Evolutionary conservation across 2,329 filamentous ascomycete genomes (phyloP).

Genomic region (Clonostachys rosea): DNA sequence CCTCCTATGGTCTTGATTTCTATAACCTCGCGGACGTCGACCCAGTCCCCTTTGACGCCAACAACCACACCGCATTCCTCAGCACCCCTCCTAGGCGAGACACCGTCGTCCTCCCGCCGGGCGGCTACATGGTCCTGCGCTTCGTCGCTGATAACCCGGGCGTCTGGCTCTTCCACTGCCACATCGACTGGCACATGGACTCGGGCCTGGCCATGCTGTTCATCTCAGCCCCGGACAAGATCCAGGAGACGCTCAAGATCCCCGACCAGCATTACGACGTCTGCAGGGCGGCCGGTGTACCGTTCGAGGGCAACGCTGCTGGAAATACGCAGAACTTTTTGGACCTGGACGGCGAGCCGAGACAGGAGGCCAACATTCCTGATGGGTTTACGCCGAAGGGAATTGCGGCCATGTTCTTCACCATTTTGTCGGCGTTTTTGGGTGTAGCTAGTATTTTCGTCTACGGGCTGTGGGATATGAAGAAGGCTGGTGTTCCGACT

Average conservation of each 20-base stretch:
- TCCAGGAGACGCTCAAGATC: slow-evolving; percentile 31
- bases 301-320: slow-evolving; percentile 52
- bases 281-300: slow-evolving; percentile 29
- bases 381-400: not conserved
- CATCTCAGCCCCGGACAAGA: slow-evolving; percentile 16
- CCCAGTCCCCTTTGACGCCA: no score
- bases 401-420: slow-evolving; percentile 2
- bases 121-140: slow-evolving; percentile 43
- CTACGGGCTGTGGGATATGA: no score
- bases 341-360: slow-evolving; percentile 31
- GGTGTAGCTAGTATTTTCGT: not conserved
- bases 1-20: slow-evolving; percentile 11
- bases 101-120: slow-evolving; percentile 36
- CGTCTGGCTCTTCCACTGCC: slow-evolving; percentile 36
- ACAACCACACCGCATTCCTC: not conserved
- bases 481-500: no score
- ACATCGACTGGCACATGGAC: slow-evolving; percentile 48
- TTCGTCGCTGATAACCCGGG: slow-evolving; percentile 38
- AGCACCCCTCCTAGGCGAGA: slow-evolving; percentile 39
- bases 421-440: not conserved
- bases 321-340: slow-evolving; percentile 48
- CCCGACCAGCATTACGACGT: slow-evolving; percentile 35
- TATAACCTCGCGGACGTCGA: not conserved
- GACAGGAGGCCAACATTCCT: not conserved
- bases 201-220: slow-evolving; percentile 33